Evolutionary conservation across 164 flowering plant genomes (phyloP).

Genomic region (Vitis cinerea): DNA sequence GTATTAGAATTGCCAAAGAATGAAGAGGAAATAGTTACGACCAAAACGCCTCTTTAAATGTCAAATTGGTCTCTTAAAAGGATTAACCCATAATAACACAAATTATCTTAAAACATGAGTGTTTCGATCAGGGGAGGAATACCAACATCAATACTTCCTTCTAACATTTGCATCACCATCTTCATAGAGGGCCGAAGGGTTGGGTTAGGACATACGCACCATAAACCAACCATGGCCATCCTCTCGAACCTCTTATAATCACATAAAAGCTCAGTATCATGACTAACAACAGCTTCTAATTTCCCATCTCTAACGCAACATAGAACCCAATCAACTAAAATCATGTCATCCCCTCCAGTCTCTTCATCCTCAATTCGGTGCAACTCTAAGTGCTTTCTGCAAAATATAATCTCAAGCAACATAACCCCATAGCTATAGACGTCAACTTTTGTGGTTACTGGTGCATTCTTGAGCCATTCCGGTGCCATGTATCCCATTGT

Average conservation of each 20-base stretch:
- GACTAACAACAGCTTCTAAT: constrained; percentile 1
- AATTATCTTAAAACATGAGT: neutral
- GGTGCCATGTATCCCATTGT: constrained; percentile 35
- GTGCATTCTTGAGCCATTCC: constrained; percentile 30
- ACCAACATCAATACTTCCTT: constrained; percentile 8
- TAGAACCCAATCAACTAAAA: constrained; percentile 19
- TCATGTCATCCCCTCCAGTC: constrained; percentile 11
- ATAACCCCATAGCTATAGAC: constrained; percentile 22
- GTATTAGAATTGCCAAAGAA: too few species aligned
- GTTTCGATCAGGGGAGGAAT: constrained; percentile 7
- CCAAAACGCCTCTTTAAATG: neutral
- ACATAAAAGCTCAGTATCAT: constrained; percentile 4
- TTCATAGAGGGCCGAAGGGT: constrained; percentile 8
- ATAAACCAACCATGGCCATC: neutral
- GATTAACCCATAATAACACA: neutral
- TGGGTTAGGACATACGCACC: constrained; percentile 12
- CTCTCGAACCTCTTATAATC: constrained; percentile 16
- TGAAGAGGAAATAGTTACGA: too few species aligned
- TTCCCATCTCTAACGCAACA: constrained; percentile 10
- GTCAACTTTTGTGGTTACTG: constrained; percentile 27
- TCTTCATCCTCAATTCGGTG: constrained; percentile 4
- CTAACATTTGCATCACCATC: constrained; percentile 6
- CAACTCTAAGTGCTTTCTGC: constrained; percentile 28
- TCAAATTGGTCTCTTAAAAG: neutral
- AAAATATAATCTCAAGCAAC: constrained; percentile 27